Evolutionary conservation across 192 early-diverging fungal genomes (phyloP).

Genomic region (Phlyctochytrium bullatum): DNA sequence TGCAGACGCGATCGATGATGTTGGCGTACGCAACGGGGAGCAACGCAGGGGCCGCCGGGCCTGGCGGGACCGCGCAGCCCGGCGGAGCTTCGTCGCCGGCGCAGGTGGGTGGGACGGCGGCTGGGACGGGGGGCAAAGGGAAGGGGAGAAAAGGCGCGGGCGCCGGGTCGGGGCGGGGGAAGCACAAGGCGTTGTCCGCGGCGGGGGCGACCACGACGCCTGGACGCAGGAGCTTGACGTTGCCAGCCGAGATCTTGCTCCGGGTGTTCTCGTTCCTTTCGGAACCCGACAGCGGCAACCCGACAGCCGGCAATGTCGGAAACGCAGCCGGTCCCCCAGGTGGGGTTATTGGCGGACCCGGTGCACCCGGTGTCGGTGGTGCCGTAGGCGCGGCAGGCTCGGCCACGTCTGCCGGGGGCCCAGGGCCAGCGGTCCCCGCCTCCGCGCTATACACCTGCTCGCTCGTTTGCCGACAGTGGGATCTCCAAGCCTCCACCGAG

Average conservation of each 20-base stretch:
- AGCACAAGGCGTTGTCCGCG: neutral
- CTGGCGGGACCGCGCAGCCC: no score
- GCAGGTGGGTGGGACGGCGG: no score
- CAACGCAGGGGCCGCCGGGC: no score
- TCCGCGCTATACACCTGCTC: constrained; percentile 5
- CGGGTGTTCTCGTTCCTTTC: constrained; percentile 6
- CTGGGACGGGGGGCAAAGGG: neutral
- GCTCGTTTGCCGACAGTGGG: constrained; percentile 1
- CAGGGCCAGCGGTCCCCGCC: neutral
- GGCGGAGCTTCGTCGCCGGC: no score
- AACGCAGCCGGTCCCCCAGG: no score
- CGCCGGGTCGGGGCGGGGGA: neutral
- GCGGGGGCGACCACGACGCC: no score
- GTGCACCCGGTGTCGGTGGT: no score
- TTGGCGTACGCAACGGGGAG: no score
- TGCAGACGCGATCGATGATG: neutral
- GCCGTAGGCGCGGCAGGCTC: no score
- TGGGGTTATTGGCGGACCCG: no score
- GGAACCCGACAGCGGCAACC: neutral
- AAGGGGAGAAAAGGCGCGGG: neutral
- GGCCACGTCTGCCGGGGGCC: neutral
- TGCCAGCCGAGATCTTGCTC: constrained; percentile 6
- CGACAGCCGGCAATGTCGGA: no score
- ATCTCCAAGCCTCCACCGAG: neutral
- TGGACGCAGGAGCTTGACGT: neutral